phyloP scores from a whole-genome alignment of 805 yeast genomes.

The Sporopachydermia quercuum region DNA sequence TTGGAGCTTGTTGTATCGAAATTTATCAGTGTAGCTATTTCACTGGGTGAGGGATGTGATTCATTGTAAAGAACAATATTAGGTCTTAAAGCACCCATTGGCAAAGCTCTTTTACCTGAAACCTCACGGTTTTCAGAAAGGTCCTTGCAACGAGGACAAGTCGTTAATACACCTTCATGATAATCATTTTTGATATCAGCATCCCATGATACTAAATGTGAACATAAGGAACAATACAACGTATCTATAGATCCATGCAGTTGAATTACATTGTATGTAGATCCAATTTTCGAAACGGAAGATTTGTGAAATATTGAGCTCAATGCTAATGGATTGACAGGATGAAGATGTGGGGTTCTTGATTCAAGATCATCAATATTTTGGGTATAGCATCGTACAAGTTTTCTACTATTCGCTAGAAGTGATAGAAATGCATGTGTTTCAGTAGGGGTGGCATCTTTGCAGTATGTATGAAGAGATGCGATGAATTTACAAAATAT shows the following conservation, averaged over 20 bases:
- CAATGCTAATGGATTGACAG: neutral
- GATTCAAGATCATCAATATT: conserved; percentile 85
- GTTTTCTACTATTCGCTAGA: conserved; percentile 44
- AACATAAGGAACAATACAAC: conserved; percentile 65
- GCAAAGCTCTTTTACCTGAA: conserved; percentile 61
- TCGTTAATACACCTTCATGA: conserved; percentile 54
- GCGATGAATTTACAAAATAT: conserved; percentile 89
- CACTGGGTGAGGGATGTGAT: conserved; percentile 76
- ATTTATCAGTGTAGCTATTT: conserved; percentile 59
- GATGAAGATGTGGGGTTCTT: conserved; percentile 6
- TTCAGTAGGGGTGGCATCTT: conserved; percentile 61
- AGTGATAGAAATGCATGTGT: conserved; percentile 65
- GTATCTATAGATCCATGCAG: conserved; percentile 79
- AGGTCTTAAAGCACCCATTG: conserved; percentile 73
- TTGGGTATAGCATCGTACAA: conserved; percentile 83
- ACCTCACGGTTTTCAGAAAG: conserved; percentile 39
- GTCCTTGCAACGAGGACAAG: conserved; percentile 55
- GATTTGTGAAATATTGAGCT: too few species aligned
- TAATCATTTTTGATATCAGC: conserved; percentile 30
- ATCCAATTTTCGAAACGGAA: neutral
- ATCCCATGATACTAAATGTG: conserved; percentile 44
- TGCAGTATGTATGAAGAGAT: conserved; percentile 47
- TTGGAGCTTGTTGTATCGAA: conserved; percentile 23
- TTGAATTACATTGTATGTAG: conserved; percentile 55
- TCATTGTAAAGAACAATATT: conserved; percentile 89